A percentile compares a stretch with the other conserved stretches of the same genome.
These are phyloP conservation scores for Pichia sp. DNA, from an alignment of 1,139 yeast genomes.

Conservation along the genomic window DNA sequence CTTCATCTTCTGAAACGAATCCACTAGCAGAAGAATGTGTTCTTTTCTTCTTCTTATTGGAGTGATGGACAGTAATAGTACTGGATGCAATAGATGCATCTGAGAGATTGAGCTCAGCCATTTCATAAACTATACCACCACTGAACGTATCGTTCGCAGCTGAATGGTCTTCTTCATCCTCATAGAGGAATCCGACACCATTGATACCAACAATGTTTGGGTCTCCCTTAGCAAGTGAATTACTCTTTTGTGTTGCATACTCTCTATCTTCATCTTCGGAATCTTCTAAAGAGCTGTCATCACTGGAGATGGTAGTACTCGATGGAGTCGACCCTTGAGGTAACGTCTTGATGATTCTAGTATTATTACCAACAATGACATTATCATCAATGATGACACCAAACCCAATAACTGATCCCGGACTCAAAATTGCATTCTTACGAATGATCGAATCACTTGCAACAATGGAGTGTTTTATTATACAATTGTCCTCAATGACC, in stretches of 20 bases:
- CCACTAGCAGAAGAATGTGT: conserved; percentile 39
- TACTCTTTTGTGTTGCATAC: neutral
- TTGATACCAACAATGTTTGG: conserved; percentile 24
- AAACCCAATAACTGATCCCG: conserved; percentile 80
- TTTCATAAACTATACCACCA: conserved; percentile 46
- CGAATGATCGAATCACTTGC: conserved; percentile 59
- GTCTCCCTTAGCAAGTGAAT: conserved; percentile 16
- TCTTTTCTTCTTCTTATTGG: conserved; percentile 32
- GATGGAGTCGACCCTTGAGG: conserved; percentile 28
- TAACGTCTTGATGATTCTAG: conserved; percentile 46
- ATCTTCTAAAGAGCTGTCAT: too few species aligned
- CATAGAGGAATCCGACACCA: conserved; percentile 31
- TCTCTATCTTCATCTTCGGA: conserved; percentile 3
- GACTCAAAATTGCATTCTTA: conserved; percentile 40
- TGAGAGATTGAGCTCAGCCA: conserved; percentile 61
- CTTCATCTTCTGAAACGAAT: conserved; percentile 38
- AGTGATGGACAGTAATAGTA: conserved; percentile 31
- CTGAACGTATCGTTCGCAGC: conserved; percentile 28
- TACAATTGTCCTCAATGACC: conserved; percentile 56
- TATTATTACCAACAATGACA: conserved; percentile 39
- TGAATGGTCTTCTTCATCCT: conserved; percentile 28
- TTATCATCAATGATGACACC: conserved; percentile 57
- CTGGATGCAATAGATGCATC: conserved; percentile 73
- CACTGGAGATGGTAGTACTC: conserved; percentile 7
- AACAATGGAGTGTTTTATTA: conserved; percentile 55